phyloP scores from a whole-genome alignment of 2,329 filamentous ascomycete genomes.

The Neonectria coccinea region DNA sequence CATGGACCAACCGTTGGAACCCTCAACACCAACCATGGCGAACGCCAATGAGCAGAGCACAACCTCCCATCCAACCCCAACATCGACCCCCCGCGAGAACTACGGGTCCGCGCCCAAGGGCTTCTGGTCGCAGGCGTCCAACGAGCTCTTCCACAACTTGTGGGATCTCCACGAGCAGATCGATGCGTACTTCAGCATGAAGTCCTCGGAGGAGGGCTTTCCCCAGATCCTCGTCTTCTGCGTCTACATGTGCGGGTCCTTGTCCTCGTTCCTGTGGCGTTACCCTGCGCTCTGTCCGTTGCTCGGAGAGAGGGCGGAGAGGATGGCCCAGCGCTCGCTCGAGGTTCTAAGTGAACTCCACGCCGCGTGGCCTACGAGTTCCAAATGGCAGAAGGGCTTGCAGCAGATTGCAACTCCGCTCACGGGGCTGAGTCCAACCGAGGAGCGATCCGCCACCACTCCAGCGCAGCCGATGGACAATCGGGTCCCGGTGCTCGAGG shows the following conservation, averaged over 20 bases:
- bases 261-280: conserved; percentile 49
- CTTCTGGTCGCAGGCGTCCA: conserved; percentile 47
- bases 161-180: conserved; percentile 52
- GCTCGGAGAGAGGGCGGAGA: conserved; percentile 41
- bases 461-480: not conserved
- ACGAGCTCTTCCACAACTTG: conserved; percentile 52
- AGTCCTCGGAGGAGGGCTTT: conserved; percentile 47
- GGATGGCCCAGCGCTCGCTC: conserved; percentile 42
- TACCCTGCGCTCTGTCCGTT: conserved; percentile 46
- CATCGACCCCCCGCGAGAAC: conserved; percentile 14
- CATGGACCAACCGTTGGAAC: conserved; percentile 18
- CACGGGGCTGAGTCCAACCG: conserved; percentile 19
- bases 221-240: conserved; percentile 55
- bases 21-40: conserved; percentile 32
- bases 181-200: conserved; percentile 47
- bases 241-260: conserved; percentile 54
- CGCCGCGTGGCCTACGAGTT: conserved; percentile 43
- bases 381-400: conserved; percentile 37
- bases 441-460: not conserved
- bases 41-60: conserved; percentile 30
- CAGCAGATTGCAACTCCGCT: conserved; percentile 37
- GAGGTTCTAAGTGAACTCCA: conserved; percentile 43
- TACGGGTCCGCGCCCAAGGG: conserved; percentile 34
- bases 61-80: conserved; percentile 13
- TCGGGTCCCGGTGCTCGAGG: not conserved